Conservation (phyloP, 371 early-diverging fungal species). For the Dipsacomyces acuminosporus region DNA sequence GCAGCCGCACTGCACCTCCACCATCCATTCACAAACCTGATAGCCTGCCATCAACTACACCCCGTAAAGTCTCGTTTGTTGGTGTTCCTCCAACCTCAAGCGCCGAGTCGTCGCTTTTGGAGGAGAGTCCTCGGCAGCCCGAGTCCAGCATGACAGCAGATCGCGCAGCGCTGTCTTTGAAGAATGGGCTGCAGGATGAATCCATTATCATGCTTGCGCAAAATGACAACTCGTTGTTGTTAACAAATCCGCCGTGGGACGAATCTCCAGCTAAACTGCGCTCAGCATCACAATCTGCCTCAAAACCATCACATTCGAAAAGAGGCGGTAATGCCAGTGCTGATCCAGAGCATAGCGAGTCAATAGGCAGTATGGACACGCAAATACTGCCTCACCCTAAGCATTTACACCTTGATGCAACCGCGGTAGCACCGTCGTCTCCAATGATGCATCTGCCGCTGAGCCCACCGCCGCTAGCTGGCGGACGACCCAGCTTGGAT, state of each 20-base stretch:
- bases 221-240: neutral
- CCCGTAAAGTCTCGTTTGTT: constrained; percentile 25
- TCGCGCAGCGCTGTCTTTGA: too few relatives aligned
- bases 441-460: constrained; percentile 7
- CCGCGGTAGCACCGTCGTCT: neutral
- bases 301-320: too few relatives aligned
- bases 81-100: constrained; percentile 5
- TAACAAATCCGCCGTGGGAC: constrained; percentile 9
- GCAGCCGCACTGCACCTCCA: constrained; percentile 12
- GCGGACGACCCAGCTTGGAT: neutral
- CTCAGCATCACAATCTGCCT: neutral
- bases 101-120: constrained; percentile 1
- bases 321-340: too few relatives aligned
- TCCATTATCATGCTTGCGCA: constrained; percentile 13
- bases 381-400: constrained; percentile 5
- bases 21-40: neutral
- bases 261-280: neutral
- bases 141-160: too few relatives aligned
- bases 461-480: neutral
- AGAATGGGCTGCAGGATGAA: too few relatives aligned
- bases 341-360: too few relatives aligned
- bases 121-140: neutral
- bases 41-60: neutral
- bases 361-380: constrained; percentile 1
- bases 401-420: too few relatives aligned